phyloP scores from a whole-genome alignment of 352 stramenopile species.

The Globisporangium perplexum region DNA sequence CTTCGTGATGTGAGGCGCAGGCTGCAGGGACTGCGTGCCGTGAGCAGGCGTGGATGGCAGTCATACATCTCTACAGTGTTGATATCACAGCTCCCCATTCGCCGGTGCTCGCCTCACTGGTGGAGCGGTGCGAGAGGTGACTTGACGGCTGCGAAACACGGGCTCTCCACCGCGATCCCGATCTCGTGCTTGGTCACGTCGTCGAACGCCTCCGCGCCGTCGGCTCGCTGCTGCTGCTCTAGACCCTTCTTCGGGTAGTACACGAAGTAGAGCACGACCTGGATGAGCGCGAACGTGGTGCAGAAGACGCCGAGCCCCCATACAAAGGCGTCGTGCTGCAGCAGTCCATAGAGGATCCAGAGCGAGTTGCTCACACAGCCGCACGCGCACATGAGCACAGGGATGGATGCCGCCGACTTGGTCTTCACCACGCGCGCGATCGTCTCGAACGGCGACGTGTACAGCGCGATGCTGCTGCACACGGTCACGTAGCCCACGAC shows the following conservation, averaged over 20 bases:
- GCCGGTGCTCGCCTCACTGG: not conserved
- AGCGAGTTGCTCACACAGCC: conserved; percentile 45
- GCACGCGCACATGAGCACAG: conserved; percentile 38
- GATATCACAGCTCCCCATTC: too few relatives aligned
- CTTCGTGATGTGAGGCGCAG: not conserved
- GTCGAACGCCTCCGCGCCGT: not conserved
- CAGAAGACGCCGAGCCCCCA: conserved; percentile 33
- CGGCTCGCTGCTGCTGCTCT: too few relatives aligned
- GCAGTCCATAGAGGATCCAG: conserved; percentile 42
- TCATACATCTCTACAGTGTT: not conserved
- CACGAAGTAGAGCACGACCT: conserved; percentile 41
- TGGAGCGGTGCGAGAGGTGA: conserved; percentile 4
- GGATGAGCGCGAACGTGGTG: conserved; percentile 23
- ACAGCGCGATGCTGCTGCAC: conserved; percentile 20
- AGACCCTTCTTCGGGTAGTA: conserved; percentile 12
- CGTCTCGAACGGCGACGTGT: conserved; percentile 23
- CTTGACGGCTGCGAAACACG: conserved; percentile 4
- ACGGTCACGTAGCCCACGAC: conserved; percentile 12
- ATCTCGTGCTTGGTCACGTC: conserved; percentile 4
- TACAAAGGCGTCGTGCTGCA: conserved; percentile 42
- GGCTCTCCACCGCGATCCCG: conserved; percentile 1
- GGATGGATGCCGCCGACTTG: conserved; percentile 30
- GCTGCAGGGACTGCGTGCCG: too few relatives aligned
- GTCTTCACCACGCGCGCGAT: conserved; percentile 24
- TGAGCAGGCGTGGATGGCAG: too few relatives aligned